Percentiles rank a stretch among this genome's conserved stretches.
phyloP scores from a whole-genome alignment of 345 rosid species.

The Citrus glauca region DNA sequence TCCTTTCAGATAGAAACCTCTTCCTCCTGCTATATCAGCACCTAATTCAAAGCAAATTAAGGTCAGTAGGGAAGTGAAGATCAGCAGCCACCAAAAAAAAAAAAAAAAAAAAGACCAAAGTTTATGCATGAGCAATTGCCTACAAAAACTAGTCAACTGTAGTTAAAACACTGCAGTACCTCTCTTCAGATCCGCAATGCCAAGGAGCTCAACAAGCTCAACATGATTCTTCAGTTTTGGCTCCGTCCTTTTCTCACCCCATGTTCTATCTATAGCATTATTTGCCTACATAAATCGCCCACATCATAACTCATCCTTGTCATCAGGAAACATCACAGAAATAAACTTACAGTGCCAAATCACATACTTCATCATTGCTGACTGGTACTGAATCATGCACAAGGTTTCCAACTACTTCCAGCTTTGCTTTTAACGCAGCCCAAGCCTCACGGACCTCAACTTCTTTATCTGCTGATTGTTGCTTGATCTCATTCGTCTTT shows the following conservation, averaged over 20 bases:
- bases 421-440: slow-evolving; percentile 46
- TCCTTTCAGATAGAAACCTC: slow-evolving; percentile 87
- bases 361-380: slow-evolving; percentile 64
- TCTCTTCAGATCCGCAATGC: slow-evolving; percentile 69
- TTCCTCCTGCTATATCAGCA: slow-evolving; percentile 79
- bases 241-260: slow-evolving; percentile 62
- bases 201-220: slow-evolving; percentile 87
- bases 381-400: slow-evolving; percentile 88
- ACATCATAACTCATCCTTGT: not conserved
- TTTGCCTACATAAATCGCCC: slow-evolving; percentile 44
- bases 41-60: slow-evolving; percentile 38
- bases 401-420: slow-evolving; percentile 73
- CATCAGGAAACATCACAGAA: not conserved
- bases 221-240: slow-evolving; percentile 76
- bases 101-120: not conserved
- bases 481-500: slow-evolving; percentile 52
- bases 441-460: slow-evolving; percentile 67
- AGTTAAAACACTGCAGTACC: slow-evolving; percentile 32
- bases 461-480: slow-evolving; percentile 47
- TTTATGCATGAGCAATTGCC: not conserved
- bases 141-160: not conserved
- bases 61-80: not conserved
- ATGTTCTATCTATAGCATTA: slow-evolving; percentile 52
- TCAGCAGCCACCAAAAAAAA: not conserved
- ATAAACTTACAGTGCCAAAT: not conserved